phyloP scores from a whole-genome alignment of 2,329 filamentous ascomycete genomes.

The Trichoderma aggressivum region DNA sequence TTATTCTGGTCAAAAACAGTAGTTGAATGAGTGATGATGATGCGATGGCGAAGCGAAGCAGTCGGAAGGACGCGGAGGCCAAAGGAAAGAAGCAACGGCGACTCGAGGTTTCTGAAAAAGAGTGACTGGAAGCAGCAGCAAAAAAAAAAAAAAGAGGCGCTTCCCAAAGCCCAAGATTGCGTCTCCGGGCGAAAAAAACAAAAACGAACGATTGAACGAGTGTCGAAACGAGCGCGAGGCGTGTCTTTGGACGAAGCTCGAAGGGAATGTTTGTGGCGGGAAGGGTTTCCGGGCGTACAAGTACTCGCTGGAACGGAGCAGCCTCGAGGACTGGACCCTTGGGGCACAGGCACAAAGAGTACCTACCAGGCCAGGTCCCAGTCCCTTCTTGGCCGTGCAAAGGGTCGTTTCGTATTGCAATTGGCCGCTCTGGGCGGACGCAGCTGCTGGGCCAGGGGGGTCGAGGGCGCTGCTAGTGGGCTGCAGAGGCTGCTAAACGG shows the following conservation, averaged over 20 bases:
- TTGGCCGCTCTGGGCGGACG: not conserved
- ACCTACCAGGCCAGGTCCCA: not conserved
- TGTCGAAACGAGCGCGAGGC: constrained; percentile 13
- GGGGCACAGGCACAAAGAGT: not conserved
- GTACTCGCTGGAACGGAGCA: not conserved
- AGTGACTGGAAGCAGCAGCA: constrained; percentile 17
- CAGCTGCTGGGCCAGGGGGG: constrained; percentile 2
- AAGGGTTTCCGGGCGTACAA: not conserved
- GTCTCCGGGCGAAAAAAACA: not conserved
- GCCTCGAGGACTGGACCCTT: not conserved
- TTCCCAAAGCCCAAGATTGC: not conserved
- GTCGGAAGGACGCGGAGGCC: not conserved
- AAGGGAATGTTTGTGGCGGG: not conserved
- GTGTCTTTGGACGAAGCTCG: not conserved
- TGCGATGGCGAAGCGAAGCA: not conserved
- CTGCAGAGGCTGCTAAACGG: not conserved
- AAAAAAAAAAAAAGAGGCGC: constrained; percentile 5
- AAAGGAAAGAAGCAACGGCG: not conserved
- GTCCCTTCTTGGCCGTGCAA: not conserved
- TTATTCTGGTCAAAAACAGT: not conserved
- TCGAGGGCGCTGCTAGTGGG: not conserved
- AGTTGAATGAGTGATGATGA: not conserved
- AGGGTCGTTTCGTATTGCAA: constrained; percentile 6
- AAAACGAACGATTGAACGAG: constrained; percentile 3
- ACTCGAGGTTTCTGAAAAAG: constrained; percentile 9